Base-by-base conservation (phyloP, 176 grass and related monocot species). In the Phyllostachys edulis region DNA sequence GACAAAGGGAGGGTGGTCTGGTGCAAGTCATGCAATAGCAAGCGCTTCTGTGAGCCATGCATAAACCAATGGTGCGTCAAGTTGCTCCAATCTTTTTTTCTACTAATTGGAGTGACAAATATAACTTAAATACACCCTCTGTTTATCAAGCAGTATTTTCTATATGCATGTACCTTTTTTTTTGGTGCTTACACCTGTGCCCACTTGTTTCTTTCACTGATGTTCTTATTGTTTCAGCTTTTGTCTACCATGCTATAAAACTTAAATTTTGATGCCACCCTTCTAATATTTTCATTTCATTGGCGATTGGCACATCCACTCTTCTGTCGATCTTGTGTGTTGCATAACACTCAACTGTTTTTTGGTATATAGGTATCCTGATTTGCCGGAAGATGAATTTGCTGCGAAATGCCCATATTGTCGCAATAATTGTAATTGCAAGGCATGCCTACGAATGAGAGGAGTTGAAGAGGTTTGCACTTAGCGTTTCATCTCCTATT, bases 361-460 rank as follows among this genome's bases (percentile, higher is more conserved):
- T n/a, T 39, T 87, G 54, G 71, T 61, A 47, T 51, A 41, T 57
- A 96, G 90, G 94, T 96, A 96, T 83, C 91, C 88, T 82, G 78
- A 87, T 75, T 66, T 96, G 76, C 20, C 67, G 37, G 88, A 93
- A 54, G 67, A 88, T 27, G 86, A 91, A 40, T 77, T 93, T 80
- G 76, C 84, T 71, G 9, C 11, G 1, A 89, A 93, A 70, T 93
- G 94, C 47, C 90, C 94, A 34, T 81, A 87, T 72, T 96, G 94
- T 61, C 77, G 77, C 41, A 87, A 72, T 5, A 96, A 92, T 55
- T 96, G 90, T 80, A 96, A 96, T 81, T 96, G 94, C 81, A 96
- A 96, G 82, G 65, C 62, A 71, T 95, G 90, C 74, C 85, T 92
- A 23, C 82, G 85, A 63, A 88, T 86, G 88, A 84, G 45, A 63